phyloP scores from a whole-genome alignment of 805 yeast species.

The Metschnikowia sp. region DNA sequence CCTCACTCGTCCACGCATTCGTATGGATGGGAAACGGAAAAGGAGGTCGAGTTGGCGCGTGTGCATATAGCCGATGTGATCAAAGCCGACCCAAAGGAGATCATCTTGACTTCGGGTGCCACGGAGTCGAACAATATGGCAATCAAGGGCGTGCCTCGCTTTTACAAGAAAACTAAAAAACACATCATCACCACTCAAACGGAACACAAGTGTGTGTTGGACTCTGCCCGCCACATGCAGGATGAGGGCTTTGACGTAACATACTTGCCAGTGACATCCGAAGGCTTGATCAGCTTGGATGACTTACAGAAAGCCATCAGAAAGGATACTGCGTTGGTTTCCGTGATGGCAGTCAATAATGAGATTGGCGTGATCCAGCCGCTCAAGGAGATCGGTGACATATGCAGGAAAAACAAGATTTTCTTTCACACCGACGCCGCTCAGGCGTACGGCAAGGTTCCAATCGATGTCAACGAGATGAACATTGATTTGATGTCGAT shows the following conservation, averaged over 20 bases:
- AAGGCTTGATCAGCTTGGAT: conserved; percentile 78
- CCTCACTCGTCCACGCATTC: conserved; percentile 97
- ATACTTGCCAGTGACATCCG: conserved; percentile 75
- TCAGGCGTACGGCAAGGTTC: conserved; percentile 93
- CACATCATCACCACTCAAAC: conserved; percentile 96
- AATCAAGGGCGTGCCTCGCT: conserved; percentile 91
- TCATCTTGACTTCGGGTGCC: conserved; percentile 96
- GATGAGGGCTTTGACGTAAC: conserved; percentile 98
- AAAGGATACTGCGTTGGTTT: conserved; percentile 85
- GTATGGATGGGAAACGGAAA: conserved; percentile 98
- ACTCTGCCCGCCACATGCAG: conserved; percentile 89
- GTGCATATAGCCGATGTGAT: conserved; percentile 77
- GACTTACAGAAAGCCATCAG: conserved; percentile 79
- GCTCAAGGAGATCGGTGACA: conserved; percentile 82
- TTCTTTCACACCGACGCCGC: conserved; percentile 98
- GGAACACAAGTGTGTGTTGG: conserved; percentile 98
- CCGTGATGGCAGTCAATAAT: conserved; percentile 96
- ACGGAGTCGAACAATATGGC: conserved; percentile 96
- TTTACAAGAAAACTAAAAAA: conserved; percentile 82
- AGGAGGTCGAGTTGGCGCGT: conserved; percentile 85
- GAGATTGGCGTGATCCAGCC: conserved; percentile 99
- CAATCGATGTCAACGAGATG: conserved; percentile 87
- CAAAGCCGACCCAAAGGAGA: conserved; percentile 94
- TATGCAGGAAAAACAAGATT: conserved; percentile 83
- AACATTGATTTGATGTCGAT: conserved; percentile 92